phyloP scores from a whole-genome alignment of 164 flowering plant species.

The Kalanchoe fedtschenkoi region DNA sequence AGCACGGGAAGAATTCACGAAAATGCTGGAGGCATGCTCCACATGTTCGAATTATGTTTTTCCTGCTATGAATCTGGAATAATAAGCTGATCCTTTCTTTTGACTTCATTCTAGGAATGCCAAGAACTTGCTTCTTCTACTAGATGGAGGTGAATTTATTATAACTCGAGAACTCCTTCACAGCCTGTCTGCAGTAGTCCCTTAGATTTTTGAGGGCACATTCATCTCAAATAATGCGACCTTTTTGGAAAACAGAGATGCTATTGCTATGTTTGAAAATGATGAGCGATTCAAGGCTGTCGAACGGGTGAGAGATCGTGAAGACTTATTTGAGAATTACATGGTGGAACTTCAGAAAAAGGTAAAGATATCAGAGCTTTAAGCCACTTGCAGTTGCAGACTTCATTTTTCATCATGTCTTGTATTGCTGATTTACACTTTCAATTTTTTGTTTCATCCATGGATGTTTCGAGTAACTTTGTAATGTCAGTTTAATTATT shows the following conservation, averaged over 20 bases:
- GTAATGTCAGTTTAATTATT: neutral
- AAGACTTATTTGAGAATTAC: conserved; percentile 77
- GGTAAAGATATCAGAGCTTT: conserved; percentile 22
- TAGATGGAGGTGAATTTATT: conserved; percentile 62
- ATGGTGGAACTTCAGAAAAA: conserved; percentile 72
- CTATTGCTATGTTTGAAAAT: conserved; percentile 65
- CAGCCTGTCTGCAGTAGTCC: neutral
- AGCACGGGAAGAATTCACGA: conserved; percentile 80
- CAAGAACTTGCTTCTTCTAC: conserved; percentile 76
- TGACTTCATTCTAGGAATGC: conserved; percentile 45
- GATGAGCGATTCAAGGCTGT: conserved; percentile 94
- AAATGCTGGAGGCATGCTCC: conserved; percentile 23
- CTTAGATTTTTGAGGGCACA: neutral
- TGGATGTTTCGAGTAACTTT: neutral
- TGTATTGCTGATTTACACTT: neutral
- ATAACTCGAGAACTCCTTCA: neutral
- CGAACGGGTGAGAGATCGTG: conserved; percentile 79
- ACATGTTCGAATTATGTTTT: neutral
- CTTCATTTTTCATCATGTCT: neutral
- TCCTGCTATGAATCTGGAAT: neutral
- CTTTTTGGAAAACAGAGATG: conserved; percentile 48
- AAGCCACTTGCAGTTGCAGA: neutral
- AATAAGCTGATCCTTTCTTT: conserved; percentile 5
- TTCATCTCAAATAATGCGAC: neutral
- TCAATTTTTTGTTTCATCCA: neutral